These are phyloP conservation scores for Fusarium sp. DNA, from an alignment of 2,329 filamentous ascomycete species.

Conservation along the genomic window DNA sequence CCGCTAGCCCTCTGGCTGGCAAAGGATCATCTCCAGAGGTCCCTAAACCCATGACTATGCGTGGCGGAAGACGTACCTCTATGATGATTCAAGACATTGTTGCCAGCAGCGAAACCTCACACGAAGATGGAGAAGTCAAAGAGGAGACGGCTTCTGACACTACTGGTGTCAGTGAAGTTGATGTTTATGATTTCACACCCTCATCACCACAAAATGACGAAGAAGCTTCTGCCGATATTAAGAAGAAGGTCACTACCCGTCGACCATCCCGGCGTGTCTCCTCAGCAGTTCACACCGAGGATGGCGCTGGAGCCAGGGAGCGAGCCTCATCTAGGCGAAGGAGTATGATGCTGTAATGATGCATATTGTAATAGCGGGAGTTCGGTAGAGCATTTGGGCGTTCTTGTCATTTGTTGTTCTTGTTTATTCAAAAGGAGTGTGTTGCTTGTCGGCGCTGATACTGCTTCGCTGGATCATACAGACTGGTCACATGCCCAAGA, in stretches of 20 bases:
- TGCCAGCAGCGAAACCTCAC: constrained; percentile 10
- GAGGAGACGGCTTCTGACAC: constrained; percentile 28
- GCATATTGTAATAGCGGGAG: constrained; percentile 27
- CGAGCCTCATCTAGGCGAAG: constrained; percentile 55
- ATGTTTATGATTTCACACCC: constrained; percentile 64
- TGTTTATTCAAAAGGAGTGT: constrained; percentile 33
- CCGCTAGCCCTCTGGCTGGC: constrained; percentile 53
- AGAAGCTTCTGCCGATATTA: constrained; percentile 38
- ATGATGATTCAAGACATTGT: constrained; percentile 31
- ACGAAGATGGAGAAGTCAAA: constrained; percentile 15
- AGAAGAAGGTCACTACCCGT: constrained; percentile 42
- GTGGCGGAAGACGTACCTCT: constrained; percentile 54
- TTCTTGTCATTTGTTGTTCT: constrained; percentile 39
- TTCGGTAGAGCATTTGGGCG: constrained; percentile 38
- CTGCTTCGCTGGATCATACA: constrained; percentile 41
- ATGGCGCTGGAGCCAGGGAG: constrained; percentile 39
- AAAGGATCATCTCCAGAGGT: constrained; percentile 47
- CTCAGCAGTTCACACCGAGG: constrained; percentile 50
- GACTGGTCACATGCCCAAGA: constrained; percentile 45
- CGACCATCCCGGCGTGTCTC: constrained; percentile 51
- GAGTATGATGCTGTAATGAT: constrained; percentile 66
- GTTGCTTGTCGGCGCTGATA: constrained; percentile 34
- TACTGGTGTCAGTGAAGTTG: constrained; percentile 45
- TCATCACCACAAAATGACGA: constrained; percentile 53
- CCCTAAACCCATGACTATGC: constrained; percentile 47